phyloP scores from a whole-genome alignment of 371 early-diverging fungal genomes.

The Modicella reniformis region DNA sequence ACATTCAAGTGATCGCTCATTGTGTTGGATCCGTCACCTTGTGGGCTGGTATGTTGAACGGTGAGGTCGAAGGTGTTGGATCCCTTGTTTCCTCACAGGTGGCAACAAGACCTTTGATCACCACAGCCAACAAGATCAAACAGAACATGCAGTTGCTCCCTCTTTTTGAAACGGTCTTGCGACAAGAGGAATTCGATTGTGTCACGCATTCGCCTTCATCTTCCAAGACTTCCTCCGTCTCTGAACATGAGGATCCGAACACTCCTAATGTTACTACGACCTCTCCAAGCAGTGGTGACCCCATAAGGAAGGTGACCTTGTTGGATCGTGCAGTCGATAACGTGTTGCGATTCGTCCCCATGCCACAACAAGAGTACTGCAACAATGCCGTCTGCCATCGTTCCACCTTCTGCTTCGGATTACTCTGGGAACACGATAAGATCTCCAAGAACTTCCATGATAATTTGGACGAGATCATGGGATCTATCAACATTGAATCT shows the following conservation, averaged over 20 bases:
- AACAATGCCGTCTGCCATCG: conserved; percentile 54
- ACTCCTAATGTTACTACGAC: conserved; percentile 5
- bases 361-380: conserved; percentile 49
- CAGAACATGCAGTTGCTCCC: conserved; percentile 41
- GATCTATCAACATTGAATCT: conserved; percentile 52
- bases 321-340: conserved; percentile 48
- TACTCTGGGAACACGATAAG: conserved; percentile 56
- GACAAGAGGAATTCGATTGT: conserved; percentile 41
- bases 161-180: conserved; percentile 39
- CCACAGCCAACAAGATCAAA: conserved; percentile 42
- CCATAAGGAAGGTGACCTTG: conserved; percentile 21
- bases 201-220: conserved; percentile 34
- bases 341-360: conserved; percentile 32
- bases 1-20: conserved; percentile 54
- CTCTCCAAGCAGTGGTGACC: background rate
- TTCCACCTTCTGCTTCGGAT: conserved; percentile 48
- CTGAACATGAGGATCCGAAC: conserved; percentile 17
- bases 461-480: conserved; percentile 46
- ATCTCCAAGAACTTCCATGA: conserved; percentile 53
- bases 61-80: conserved; percentile 55
- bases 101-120: conserved; percentile 32
- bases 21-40: conserved; percentile 55
- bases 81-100: conserved; percentile 49
- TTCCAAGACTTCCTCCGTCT: no score
- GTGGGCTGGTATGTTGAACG: conserved; percentile 56